Evolutionary conservation across 2,329 filamentous ascomycete species (phyloP), one percentile per base, ranked within the genome.

Genomic region (Bertia moriformis): DNA sequence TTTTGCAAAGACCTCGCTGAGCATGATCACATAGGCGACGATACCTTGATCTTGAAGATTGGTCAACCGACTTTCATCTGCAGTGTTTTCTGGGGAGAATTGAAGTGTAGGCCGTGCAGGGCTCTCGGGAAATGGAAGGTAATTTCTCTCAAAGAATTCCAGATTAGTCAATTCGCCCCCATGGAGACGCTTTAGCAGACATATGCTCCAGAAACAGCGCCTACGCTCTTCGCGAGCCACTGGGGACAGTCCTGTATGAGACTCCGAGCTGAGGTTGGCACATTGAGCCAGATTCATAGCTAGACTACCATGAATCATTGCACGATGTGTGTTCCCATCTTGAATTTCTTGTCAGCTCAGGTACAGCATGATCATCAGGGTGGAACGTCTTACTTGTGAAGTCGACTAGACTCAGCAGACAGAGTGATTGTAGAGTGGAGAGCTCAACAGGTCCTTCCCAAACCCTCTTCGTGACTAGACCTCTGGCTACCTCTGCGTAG

Each of bases 281-380:
- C 59, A 63, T 38, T 62, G 58, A 7, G 61, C 61, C 13, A 67
- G 45, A 35, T 62, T 61, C 54, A 63, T 60, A 1, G 63, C 63
- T 15, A 65, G 48, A 37, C 61, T 63, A 42, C 57, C 60, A 41
- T 63, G 57, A 3, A 62, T 56, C 39, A 57, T 63, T 30, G 63
- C 59, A 36, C 60, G 56, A 41, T 59, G 53, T 14, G 60, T 61
- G 40, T 62, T 62, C n/a, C 63, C 61, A 49, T 64, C 63, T 64
- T 33, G 20, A 18, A n/a, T n/a, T n/a, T n/a, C n/a, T n/a, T n/a
- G n/a, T n/a, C n/a, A n/a, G n/a, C n/a, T n/a, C n/a, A n/a, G n/a
- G n/a, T n/a, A n/a, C n/a, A n/a, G n/a, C n/a, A n/a, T n/a, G n/a
- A n/a, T n/a, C n/a, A n/a, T n/a, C n/a, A n/a, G n/a, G n/a, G n/a